These are phyloP conservation scores for Alternaria conjuncta DNA, from an alignment of 2,329 filamentous ascomycete genomes.

Conservation along the genomic window DNA sequence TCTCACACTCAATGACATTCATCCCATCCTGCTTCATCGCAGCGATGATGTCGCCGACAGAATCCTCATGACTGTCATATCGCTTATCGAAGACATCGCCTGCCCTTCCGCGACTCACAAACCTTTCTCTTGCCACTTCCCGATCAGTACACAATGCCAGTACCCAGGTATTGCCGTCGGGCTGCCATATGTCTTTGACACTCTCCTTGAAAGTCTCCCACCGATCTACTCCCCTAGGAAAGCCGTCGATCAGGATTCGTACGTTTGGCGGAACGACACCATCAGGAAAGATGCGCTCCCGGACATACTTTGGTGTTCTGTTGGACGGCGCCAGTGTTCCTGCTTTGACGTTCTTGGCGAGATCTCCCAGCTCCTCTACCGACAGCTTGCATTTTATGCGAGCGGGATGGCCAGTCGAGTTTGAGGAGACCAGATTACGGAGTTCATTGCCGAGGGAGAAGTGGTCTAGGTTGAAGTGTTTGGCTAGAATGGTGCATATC, in stretches of 20 bases:
- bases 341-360: slow-evolving; percentile 1
- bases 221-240: slow-evolving; percentile 9
- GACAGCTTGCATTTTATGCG: slow-evolving; percentile 11
- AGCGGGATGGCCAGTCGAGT: neutral
- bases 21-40: slow-evolving; percentile 12
- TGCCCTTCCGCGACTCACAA: slow-evolving; percentile 8
- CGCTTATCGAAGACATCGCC: slow-evolving; percentile 17
- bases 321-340: slow-evolving; percentile 8
- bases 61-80: slow-evolving; percentile 7
- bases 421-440: slow-evolving; percentile 6
- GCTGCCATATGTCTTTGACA: slow-evolving; percentile 5
- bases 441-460: slow-evolving; percentile 18
- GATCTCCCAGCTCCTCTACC: neutral
- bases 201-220: slow-evolving; percentile 10
- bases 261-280: neutral
- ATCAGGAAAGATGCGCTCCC: slow-evolving; percentile 11
- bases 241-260: slow-evolving; percentile 16
- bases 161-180: neutral
- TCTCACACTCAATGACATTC: neutral
- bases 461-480: slow-evolving; percentile 10
- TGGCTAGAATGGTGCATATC: slow-evolving; percentile 8
- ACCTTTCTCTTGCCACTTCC: slow-evolving; percentile 2
- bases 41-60: slow-evolving; percentile 2
- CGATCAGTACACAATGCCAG: slow-evolving; percentile 4
- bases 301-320: slow-evolving; percentile 9